Base-by-base conservation (phyloP, 1,284 basidiomycete species). In the Neonothopanus nambi region DNA sequence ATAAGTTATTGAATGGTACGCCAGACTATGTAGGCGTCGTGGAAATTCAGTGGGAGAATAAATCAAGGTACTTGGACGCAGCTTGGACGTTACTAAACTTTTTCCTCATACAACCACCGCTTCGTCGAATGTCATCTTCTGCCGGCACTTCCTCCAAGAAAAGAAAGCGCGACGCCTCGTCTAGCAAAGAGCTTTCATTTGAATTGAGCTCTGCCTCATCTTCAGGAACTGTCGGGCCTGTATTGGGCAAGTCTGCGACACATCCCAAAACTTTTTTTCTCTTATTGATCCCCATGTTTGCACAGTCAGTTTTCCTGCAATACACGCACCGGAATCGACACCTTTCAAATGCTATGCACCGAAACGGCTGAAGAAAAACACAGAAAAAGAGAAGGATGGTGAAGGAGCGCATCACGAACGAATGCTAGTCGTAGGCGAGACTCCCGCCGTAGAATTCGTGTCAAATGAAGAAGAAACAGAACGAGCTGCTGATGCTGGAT, bases 271-370 rank as follows among this genome's bases (percentile, higher is more conserved):
- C n/a, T 18, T 20, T 36, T 48, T 48, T 21, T 56, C 23, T 45
- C 28, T 52, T 44, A 57, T 57, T 55, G 8, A 57, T 59, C 56
- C 60, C 48, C 52, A 57, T 24, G 36, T 50, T 46, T 55, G 26
- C 33, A 17, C 67, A 94, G 91, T 83, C 54, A 87, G 83, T 67
- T 93, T 90, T 67, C 91, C 91, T 28, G 82, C 85, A 5, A 65
- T 92, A 33, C 69, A 78, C 39, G 81, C 89, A 12, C 77, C 85
- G 5, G 67, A 74, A 55, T 74, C 75, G 7, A 91, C 82, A 2
- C 65, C 84, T 1, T 93, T 92, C 69, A 74, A 77, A 53, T 79
- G 85, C 61, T 93, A 89, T 68, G 71, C 74, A 26, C 70, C 65
- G 28, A 79, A 76, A 64, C 71, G 67, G 60, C 52, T 65, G 55